Base-by-base conservation (phyloP, 1,139 yeast genomes). In the Saccharomyces hybrid region DNA sequence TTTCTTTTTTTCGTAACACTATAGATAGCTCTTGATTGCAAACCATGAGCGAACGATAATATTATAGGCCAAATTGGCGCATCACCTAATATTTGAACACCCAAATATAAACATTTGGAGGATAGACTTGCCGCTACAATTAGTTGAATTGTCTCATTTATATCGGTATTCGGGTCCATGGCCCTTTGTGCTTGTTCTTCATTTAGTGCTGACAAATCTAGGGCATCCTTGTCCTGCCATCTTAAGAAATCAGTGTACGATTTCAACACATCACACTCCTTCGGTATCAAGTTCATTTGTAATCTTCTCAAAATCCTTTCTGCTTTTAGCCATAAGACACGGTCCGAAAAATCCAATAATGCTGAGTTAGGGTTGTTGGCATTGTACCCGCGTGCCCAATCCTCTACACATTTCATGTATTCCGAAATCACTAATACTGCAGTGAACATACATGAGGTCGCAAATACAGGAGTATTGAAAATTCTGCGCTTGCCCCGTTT, bases 21-120 rank as follows among this genome's bases (percentile, higher is more conserved):
- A 57, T 62, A 64, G 3, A 79, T 76, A 4, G 88, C 88, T 65
- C 90, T 78, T 47, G 82, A 78, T 64, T 84, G 85, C 62, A 85
- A 74, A 2, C 89, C 89, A 65, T 85, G 91, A 0, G 91, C 91
- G 71, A 85, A 84, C 16, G 85, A 80, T 70, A 85, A 73, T 0
- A 90, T 88, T 55, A 85, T 78, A 1, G 93, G 93, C 95, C 95
- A 86, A 26, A 85, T 85, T 3, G 93, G 93, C 0, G 91, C 90
- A 73, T 86, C 93, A 1, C 90, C 89, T 53, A 86, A 74, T 27
- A 85, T 83, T 59, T 90, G 74, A 9, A 86, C 85, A 46, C 93
- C 95, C 52, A 86, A 70, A 57, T 83, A 83, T 52, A 85, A 70
- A 29, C 83, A 76, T 63, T 83, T 79, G 34, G 80, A 74, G 5